Evolutionary conservation across 768 basidiomycete species (phyloP).

Genomic region (Filobasidium floriforme): DNA sequence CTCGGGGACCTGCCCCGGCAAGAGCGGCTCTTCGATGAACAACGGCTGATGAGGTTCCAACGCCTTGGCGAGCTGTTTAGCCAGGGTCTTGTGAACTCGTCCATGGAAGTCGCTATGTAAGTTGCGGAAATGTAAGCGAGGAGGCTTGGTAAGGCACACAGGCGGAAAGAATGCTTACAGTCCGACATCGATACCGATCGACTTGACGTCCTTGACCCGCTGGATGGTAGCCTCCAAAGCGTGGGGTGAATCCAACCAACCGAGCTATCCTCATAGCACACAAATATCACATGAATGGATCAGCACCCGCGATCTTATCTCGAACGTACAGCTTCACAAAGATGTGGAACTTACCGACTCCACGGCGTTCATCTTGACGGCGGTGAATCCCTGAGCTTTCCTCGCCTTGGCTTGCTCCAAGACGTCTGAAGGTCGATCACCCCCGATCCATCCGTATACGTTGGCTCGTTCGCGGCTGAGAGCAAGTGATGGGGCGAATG

Average conservation of each 20-base stretch:
- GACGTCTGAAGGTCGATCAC: constrained; percentile 52
- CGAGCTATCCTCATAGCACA: constrained; percentile 36
- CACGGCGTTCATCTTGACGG: constrained; percentile 64
- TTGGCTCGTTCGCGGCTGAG: constrained; percentile 23
- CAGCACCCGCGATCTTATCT: background rate
- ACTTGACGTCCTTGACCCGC: constrained; percentile 53
- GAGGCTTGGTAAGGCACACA: background rate
- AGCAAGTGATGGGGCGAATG: background rate
- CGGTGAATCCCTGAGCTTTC: constrained; percentile 59
- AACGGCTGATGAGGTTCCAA: constrained; percentile 57
- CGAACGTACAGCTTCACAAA: constrained; percentile 12
- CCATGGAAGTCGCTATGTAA: constrained; percentile 57
- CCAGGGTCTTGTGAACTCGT: constrained; percentile 61
- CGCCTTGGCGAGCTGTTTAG: constrained; percentile 58
- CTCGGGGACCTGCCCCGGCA: constrained; percentile 58
- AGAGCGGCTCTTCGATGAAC: constrained; percentile 61
- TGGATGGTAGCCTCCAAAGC: constrained; percentile 52
- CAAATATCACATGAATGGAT: background rate
- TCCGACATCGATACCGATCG: constrained; percentile 58
- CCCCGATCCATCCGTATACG: constrained; percentile 51
- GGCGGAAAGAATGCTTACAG: constrained; percentile 11
- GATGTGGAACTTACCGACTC: constrained; percentile 42
- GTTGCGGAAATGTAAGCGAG: background rate
- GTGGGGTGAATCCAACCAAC: constrained; percentile 59
- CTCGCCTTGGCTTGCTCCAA: constrained; percentile 52